A percentile compares a stretch with the other conserved stretches of the same genome.
These are phyloP conservation scores for Rhododendron ovatum DNA, from an alignment of 148 eudicot genomes.

Conservation along the genomic window DNA sequence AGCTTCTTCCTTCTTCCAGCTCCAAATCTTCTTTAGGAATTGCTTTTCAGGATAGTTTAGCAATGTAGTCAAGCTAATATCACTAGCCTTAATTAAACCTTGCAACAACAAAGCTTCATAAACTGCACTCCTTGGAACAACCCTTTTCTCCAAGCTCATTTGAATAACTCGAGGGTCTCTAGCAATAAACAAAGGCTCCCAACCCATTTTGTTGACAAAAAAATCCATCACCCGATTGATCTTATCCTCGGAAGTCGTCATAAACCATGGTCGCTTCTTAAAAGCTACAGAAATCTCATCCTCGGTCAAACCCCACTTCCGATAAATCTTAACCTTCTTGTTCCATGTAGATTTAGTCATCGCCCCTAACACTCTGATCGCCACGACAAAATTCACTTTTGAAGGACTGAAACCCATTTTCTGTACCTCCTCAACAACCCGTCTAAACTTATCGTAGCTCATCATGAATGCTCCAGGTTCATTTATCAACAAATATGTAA, in stretches of 20 bases:
- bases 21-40: background rate
- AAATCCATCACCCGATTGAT: background rate
- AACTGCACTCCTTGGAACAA: background rate
- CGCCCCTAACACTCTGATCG: background rate
- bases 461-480: slow-evolving; percentile 1
- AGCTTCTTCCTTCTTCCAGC: background rate
- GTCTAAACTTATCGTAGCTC: background rate
- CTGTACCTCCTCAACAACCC: slow-evolving; percentile 19
- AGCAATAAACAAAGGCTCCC: background rate
- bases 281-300: background rate
- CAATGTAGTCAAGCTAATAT: background rate
- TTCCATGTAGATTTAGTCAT: background rate
- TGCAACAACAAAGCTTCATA: background rate
- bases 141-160: background rate
- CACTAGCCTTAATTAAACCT: background rate
- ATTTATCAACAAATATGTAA: background rate
- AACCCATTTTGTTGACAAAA: background rate
- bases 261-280: background rate
- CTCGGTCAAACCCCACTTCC: background rate
- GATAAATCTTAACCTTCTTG: background rate
- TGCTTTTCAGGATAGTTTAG: background rate
- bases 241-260: background rate
- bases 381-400: background rate
- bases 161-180: background rate
- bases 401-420: slow-evolving; percentile 19